Base-by-base conservation (phyloP, 805 yeast species). In the Candida odintsovae region DNA sequence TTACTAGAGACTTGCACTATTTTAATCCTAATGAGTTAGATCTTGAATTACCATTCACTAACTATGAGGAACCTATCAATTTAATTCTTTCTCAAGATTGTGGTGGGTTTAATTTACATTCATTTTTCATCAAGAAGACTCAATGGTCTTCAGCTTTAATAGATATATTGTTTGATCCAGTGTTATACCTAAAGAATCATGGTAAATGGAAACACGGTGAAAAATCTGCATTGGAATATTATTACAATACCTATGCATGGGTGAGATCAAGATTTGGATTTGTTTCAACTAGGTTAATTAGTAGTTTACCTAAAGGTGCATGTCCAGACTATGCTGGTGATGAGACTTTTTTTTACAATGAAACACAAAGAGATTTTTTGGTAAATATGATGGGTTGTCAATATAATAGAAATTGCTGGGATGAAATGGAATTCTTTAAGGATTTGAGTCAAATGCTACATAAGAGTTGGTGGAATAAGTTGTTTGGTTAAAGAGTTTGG, bases 161-260 rank as follows among this genome's bases (percentile, higher is more conserved):
- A 16, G 75, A 70, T 51, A 45, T 62, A 4, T 48, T 70, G n/a
- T 70, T 70, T 64, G 75, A 70, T 43, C 75, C 75, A 4, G 65
- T 69, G 6, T 56, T 70, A 23, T 70, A 67, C 49, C 57, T 61
- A 38, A 65, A 66, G 46, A 62, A 65, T 59, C 76, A 75, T 42
- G 74, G 73, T 51, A 45, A 40, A 13, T 68, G 69, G 58, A 65
- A 60, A 43, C 56, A 65, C 33, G 72, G 63, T 47, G 75, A 70
- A 48, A 64, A 64, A 43, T 65, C 66, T 46, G 69, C 72, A 37
- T 42, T 70, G 13, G 73, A 70, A 49, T 65, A 66, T 42, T 59
- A 65, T 40, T 68, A 65, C 51, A 55, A 63, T 47, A 59, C 63
- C 0, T 71, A 62, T 50, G 54, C 67, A 2, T 70, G 72, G 72